These are phyloP conservation scores for Pterocarpus macrocarpus DNA, from an alignment of 306 rosid genomes.

Conservation along the genomic window DNA sequence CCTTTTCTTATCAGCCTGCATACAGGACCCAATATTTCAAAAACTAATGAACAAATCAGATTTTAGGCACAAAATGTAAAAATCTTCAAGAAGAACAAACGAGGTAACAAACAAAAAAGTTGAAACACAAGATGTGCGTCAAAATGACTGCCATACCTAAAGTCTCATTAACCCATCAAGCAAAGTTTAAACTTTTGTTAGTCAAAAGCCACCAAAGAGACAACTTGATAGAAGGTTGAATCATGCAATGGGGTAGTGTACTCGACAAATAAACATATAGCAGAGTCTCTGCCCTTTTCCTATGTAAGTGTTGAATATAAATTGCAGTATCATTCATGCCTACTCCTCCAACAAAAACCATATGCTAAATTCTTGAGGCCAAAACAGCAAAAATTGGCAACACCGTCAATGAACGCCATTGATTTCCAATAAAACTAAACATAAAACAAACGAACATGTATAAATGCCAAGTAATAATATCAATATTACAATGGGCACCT, in stretches of 20 bases:
- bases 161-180: conserved; percentile 3
- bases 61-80: conserved; percentile 31
- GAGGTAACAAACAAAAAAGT: background rate
- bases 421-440: background rate
- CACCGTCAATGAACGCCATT: background rate
- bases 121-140: background rate
- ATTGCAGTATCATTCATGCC: background rate
- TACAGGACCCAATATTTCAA: conserved; percentile 49
- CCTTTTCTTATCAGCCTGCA: conserved; percentile 74
- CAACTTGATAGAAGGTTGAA: conserved; percentile 17
- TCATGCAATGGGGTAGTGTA: background rate
- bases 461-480: background rate
- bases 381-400: background rate
- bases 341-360: background rate
- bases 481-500: conserved; percentile 56
- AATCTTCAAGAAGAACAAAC: background rate
- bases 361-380: conserved; percentile 9
- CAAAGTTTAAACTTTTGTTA: background rate
- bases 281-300: background rate
- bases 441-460: background rate
- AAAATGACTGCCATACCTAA: background rate
- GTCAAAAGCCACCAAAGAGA: conserved; percentile 22
- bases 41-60: conserved; percentile 35
- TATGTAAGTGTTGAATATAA: background rate
- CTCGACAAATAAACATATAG: background rate